Base-by-base conservation (phyloP, 2,329 filamentous ascomycete genomes). In the Kalaharituber pfeilii region DNA sequence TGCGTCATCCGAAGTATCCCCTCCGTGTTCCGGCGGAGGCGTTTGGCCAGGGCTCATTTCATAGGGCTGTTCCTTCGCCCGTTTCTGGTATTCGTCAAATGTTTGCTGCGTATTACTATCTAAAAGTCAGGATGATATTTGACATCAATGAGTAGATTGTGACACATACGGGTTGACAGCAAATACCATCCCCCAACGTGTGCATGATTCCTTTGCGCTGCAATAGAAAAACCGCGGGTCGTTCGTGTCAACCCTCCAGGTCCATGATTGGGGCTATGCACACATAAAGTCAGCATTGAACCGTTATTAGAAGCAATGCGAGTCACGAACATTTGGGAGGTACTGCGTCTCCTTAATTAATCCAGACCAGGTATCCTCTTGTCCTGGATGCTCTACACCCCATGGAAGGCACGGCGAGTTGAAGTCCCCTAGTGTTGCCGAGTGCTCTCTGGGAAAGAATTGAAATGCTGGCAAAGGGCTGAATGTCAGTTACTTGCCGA, bases 211-310 rank as follows among this genome's bases (percentile, higher is more conserved):
- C 0, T 77, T 73, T 0, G 81, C 81, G 0, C 79, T 77, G 59
- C 81, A 86, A 66, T 85, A 86, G 66, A 76, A 83, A 65, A 81
- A 84, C 15, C 80, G 74, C 0, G 82, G 80, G 24, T 75, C 66
- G 0, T 55, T 22, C 0, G 78, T 80, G 13, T 20, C 24, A 54
- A 84, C 69, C 3, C 61, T 61, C 22, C 72, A 53, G 2, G 64
- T 66, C 65, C 66, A 70, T 13, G 64, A 69, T 18, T 69, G 69
- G 3, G 68, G 62, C 64, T 68, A 47, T 27, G 15, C n/a, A n/a
- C n/a, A n/a, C n/a, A n/a, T n/a, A n/a, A n/a, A n/a, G n/a, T n/a
- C n/a, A n/a, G n/a, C n/a, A n/a, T n/a, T n/a, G n/a, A n/a, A n/a
- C n/a, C n/a, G n/a, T n/a, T n/a, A n/a, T n/a, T n/a, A n/a, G n/a